A percentile compares a stretch with the other conserved stretches of the same genome.
These are phyloP conservation scores for Hysterium pulicare DNA, from an alignment of 2,329 filamentous ascomycete genomes.

Conservation along the genomic window DNA sequence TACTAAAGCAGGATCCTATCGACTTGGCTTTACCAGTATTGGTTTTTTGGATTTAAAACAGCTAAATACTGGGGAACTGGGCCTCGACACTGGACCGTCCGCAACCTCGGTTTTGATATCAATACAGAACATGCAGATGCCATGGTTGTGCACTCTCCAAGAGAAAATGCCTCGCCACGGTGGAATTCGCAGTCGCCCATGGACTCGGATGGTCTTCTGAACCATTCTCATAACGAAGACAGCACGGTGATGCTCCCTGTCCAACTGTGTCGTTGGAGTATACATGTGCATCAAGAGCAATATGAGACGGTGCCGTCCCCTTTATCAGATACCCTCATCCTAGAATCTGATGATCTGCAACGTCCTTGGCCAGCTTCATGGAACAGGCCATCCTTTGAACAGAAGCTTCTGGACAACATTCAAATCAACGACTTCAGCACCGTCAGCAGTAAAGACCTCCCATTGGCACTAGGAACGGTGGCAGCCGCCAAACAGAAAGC, in stretches of 20 bases:
- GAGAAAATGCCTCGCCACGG: no score
- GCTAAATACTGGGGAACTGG: slow-evolving; percentile 26
- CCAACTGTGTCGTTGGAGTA: slow-evolving; percentile 14
- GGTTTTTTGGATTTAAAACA: slow-evolving; percentile 30
- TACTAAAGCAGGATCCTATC: background rate
- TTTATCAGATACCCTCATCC: background rate
- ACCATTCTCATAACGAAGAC: no score
- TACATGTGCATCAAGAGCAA: slow-evolving; percentile 6
- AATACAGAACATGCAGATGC: no score
- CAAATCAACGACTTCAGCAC: slow-evolving; percentile 25
- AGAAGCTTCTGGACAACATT: slow-evolving; percentile 12
- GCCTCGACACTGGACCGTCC: slow-evolving; percentile 13
- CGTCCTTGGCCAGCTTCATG: slow-evolving; percentile 9
- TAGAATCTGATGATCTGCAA: background rate
- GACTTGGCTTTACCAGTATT: slow-evolving; percentile 34
- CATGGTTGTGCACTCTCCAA: no score
- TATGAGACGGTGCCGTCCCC: slow-evolving; percentile 2
- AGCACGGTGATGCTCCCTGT: background rate
- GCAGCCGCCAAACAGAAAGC: slow-evolving; percentile 12
- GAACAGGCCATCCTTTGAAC: slow-evolving; percentile 9
- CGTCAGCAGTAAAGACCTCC: slow-evolving; percentile 10
- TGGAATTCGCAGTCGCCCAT: no score
- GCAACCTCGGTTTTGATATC: slow-evolving; percentile 12
- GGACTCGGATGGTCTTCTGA: no score
- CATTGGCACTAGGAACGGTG: slow-evolving; percentile 13